These are phyloP conservation scores for Hippophae tibetana DNA, from an alignment of 306 rosid species.

Conservation along the genomic window DNA sequence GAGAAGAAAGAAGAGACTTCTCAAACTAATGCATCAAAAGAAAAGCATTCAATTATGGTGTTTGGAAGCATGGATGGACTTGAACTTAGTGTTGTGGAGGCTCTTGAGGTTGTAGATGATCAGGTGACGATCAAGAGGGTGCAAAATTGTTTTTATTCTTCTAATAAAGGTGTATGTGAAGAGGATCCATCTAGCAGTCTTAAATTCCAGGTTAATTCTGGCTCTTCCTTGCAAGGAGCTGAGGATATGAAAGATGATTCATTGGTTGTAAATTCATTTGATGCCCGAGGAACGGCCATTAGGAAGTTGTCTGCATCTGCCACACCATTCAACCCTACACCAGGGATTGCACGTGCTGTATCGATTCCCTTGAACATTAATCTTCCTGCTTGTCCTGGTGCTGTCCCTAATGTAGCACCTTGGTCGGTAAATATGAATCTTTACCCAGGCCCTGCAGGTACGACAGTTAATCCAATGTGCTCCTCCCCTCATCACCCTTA, in stretches of 20 bases:
- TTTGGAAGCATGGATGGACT: slow-evolving; percentile 33
- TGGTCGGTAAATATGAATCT: slow-evolving; percentile 89
- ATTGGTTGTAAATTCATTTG: slow-evolving; percentile 29
- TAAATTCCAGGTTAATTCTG: slow-evolving; percentile 31
- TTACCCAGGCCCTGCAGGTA: slow-evolving; percentile 56
- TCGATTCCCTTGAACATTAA: slow-evolving; percentile 59
- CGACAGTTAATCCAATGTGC: slow-evolving; percentile 57
- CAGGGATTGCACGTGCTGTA: slow-evolving; percentile 54
- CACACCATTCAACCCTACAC: slow-evolving; percentile 88
- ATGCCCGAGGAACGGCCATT: slow-evolving; percentile 35
- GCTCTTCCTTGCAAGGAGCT: slow-evolving; percentile 29
- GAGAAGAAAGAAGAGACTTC: slow-evolving; percentile 44
- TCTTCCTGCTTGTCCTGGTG: slow-evolving; percentile 47
- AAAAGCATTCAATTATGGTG: slow-evolving; percentile 21
- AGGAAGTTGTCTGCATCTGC: slow-evolving; percentile 94
- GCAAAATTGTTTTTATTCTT: slow-evolving; percentile 30
- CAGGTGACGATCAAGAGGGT: slow-evolving; percentile 22
- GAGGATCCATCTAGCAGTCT: slow-evolving; percentile 31
- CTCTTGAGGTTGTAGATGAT: slow-evolving; percentile 32
- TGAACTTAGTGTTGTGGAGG: slow-evolving; percentile 30
- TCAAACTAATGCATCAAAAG: slow-evolving; percentile 23
- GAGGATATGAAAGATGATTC: slow-evolving; percentile 45
- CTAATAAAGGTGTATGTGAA: slow-evolving; percentile 26
- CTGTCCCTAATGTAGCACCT: slow-evolving; percentile 53
- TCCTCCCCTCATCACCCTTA: slow-evolving; percentile 85